Evolutionary conservation across 2,329 filamentous ascomycete genomes (phyloP), one percentile per base, ranked within the genome.

Genomic region (Volutella citrinella): DNA sequence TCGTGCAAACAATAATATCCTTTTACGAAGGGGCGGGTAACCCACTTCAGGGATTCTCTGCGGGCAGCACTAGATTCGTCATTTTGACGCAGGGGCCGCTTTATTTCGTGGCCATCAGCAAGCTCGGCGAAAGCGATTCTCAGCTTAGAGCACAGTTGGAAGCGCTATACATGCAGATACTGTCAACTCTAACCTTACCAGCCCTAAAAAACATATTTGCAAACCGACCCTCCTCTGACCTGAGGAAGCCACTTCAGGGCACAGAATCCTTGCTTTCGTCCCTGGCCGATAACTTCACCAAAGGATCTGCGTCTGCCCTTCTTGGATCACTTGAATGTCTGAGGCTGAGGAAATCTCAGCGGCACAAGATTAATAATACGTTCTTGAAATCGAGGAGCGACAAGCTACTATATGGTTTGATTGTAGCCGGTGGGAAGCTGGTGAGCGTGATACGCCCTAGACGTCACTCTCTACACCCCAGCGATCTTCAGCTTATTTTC

Each of bases 1-100:
- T 98, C 13, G 83, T 96, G 3, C 93, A 97, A 59, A 98, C 93
- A 26, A 91, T 98, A 50, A 95, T 98, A 43, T 97, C 93, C 2
- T 96, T 96, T 58, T 97, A 94, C 56, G 84, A 95, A 57, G 82
- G 82, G 27, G 77, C 83, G 8, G 76, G 84, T 36, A 87, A 95
- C 56, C 78, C 77, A 1, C 71, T 98, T 10, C 78, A 79, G 45
- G 84, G 84, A 11, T 98, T 98, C 57, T 88, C 84, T 3, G 90
- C 93, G n/a, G 89, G 85, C 11, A 77, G 81, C 33, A 82, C 87
- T 17, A 82, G 86, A 38, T 97, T 98, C 50, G 87, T 95, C 17
- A 77, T 98, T 41, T 69, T 84, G 31, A 87, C 84, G 4, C 83
- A 90, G 57, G 91, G 89, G 0, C 87, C 90, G 10, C 72, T 98